Base-by-base conservation (phyloP, 352 stramenopile genomes). In the Globisporangium viniferum region DNA sequence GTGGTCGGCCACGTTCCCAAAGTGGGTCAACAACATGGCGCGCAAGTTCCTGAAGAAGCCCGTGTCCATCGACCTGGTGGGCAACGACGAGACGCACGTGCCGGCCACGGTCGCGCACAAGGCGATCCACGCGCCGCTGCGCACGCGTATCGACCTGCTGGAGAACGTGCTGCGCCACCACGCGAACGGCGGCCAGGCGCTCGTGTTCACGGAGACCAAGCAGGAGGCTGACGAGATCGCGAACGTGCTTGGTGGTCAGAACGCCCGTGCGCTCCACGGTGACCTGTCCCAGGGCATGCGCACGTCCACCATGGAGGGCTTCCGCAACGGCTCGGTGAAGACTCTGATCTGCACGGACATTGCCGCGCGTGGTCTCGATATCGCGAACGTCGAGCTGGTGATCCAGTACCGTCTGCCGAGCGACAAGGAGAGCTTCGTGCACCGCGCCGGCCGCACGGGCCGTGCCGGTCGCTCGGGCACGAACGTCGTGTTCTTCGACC, bases 151-250 rank as follows among this genome's bases (percentile, higher is more conserved):
- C 27, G 70, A 87, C 51, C 68, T 92, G 59, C 69, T 93, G 8
- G 82, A 91, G 69, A 88, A 83, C 46, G 81, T 95, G 56, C 67
- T 93, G 62, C 77, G 83, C 63, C 73, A 91, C 60, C 77, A 82
- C 75, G 90, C 76, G 14, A 77, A 88, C 33, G 79, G 86, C 51
- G 86, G 85, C 33, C 83, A 93, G 67, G 84, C 88, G 56, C 97
- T 99, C 64, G 97, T 99, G 46, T 99, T 99, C 74, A 98, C 95
- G 4, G 88, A 99, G 75, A 99, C 97, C 15, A 99, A 99, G 82
- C 83, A 92, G 60, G 91, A 98, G 62, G 94, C 91, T 15, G 95
- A 99, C 72, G 93, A 99, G 62, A 89, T 99, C 66, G 93, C 95
- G 20, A 97, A 93, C 55, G 81, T 90, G 46, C 81, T 96, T n/a